Conservation (phyloP, 805 yeast genomes). For the Candida broadrunensis region DNA sequence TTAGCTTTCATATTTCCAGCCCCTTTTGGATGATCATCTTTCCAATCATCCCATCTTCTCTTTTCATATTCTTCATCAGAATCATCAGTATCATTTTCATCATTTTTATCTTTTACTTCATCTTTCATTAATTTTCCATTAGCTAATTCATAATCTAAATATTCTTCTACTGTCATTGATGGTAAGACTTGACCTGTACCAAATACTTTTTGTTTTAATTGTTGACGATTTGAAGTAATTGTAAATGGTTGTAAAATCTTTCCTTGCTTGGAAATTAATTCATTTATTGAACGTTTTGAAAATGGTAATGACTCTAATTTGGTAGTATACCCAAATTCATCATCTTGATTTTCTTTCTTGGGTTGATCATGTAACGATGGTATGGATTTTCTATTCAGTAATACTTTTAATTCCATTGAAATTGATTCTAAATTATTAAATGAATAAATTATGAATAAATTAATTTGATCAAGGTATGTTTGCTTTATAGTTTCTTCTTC, state of each 20-base stretch:
- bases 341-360: slow-evolving; percentile 8
- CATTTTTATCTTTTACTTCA: slow-evolving; percentile 34
- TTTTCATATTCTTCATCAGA: slow-evolving; percentile 62
- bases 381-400: slow-evolving; percentile 35
- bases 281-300: slow-evolving; percentile 17
- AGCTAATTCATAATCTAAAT: slow-evolving; percentile 77
- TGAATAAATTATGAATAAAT: slow-evolving; percentile 48
- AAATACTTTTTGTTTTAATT: slow-evolving; percentile 61
- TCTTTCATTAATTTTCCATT: slow-evolving; percentile 74
- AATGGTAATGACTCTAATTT: slow-evolving; percentile 51
- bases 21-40: slow-evolving; percentile 81
- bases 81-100: slow-evolving; percentile 55
- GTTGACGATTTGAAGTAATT: slow-evolving; percentile 52
- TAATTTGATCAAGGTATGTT: slow-evolving; percentile 54
- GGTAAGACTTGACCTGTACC: slow-evolving; percentile 94
- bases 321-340: slow-evolving; percentile 57
- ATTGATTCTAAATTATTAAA: slow-evolving; percentile 56
- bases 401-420: slow-evolving; percentile 63
- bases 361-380: slow-evolving; percentile 1
- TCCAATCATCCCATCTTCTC: slow-evolving; percentile 92
- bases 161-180: slow-evolving; percentile 92
- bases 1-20: slow-evolving; percentile 75
- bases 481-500: slow-evolving; percentile 67
- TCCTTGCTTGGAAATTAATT: slow-evolving; percentile 65
- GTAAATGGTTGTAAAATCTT: slow-evolving; percentile 84